A percentile compares a stretch with the other conserved stretches of the same genome.
phyloP scores from a whole-genome alignment of 805 yeast species.

The Ogataea salicorniae region DNA sequence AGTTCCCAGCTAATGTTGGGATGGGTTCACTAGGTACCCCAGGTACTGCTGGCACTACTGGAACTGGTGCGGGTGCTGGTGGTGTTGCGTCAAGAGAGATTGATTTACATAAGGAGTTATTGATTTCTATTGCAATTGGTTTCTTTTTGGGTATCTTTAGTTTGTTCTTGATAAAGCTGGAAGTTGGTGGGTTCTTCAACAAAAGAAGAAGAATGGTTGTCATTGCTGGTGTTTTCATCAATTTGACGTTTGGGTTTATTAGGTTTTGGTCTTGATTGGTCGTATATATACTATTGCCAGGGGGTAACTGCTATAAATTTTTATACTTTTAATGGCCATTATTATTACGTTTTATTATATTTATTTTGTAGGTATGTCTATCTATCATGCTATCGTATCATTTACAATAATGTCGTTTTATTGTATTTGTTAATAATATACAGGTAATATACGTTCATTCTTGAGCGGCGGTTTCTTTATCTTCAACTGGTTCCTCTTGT shows the following conservation, averaged over 20 bases:
- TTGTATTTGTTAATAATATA: too few species aligned
- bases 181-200: constrained; percentile 49
- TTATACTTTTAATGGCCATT: too few species aligned
- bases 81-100: constrained; percentile 29
- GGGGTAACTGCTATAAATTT: too few species aligned
- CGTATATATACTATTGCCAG: not conserved
- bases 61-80: constrained; percentile 8
- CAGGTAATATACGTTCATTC: too few species aligned
- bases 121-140: constrained; percentile 70
- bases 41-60: constrained; percentile 1
- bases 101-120: constrained; percentile 53
- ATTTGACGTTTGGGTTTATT: constrained; percentile 60
- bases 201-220: constrained; percentile 64
- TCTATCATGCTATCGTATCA: too few species aligned
- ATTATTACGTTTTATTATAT: too few species aligned
- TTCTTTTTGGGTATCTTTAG: constrained; percentile 71
- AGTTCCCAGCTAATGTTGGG: constrained; percentile 33
- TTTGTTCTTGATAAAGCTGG: constrained; percentile 55
- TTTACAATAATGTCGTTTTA: too few species aligned
- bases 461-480: too few species aligned
- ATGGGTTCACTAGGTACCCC: constrained; percentile 3
- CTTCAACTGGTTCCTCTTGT: too few species aligned
- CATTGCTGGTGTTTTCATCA: constrained; percentile 63
- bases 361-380: too few species aligned
- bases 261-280: constrained; percentile 35